Percentiles rank a stretch among this genome's conserved stretches.
phyloP scores from a whole-genome alignment of 2,329 filamentous ascomycete species.

The Phialophora macrospora region DNA sequence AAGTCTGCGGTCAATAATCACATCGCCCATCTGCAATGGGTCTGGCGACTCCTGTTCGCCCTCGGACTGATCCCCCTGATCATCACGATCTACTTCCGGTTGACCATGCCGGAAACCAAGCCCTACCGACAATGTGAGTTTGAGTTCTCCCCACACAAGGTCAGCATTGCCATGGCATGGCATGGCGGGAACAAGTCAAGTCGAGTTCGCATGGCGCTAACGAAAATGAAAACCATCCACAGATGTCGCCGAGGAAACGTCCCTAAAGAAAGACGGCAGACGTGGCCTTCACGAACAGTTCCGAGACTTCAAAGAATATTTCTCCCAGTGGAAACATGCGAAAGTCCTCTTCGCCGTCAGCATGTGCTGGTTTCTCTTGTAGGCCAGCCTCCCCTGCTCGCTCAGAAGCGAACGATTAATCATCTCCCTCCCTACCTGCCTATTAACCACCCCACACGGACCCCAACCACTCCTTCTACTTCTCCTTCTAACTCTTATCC shows the following conservation, averaged over 20 bases:
- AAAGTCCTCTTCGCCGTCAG: slow-evolving; percentile 44
- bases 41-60: slow-evolving; percentile 40
- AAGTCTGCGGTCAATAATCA: slow-evolving; percentile 27
- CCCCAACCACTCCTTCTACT: neutral
- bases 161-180: neutral
- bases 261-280: slow-evolving; percentile 23
- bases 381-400: neutral
- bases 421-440: no score
- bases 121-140: slow-evolving; percentile 27
- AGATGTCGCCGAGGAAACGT: slow-evolving; percentile 30
- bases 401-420: no score
- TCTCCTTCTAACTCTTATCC: neutral
- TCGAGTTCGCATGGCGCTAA: neutral
- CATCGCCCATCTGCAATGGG: slow-evolving; percentile 31
- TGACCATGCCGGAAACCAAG: slow-evolving; percentile 38
- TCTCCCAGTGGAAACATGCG: slow-evolving; percentile 43
- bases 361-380: slow-evolving; percentile 43
- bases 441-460: no score
- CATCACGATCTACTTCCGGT: slow-evolving; percentile 40
- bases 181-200: no score
- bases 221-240: neutral
- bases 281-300: slow-evolving; percentile 34
- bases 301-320: slow-evolving; percentile 43
- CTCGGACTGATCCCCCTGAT: slow-evolving; percentile 39
- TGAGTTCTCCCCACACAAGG: neutral